phyloP scores from a whole-genome alignment of 768 basidiomycete genomes.

The Agrocybe chaxingu region DNA sequence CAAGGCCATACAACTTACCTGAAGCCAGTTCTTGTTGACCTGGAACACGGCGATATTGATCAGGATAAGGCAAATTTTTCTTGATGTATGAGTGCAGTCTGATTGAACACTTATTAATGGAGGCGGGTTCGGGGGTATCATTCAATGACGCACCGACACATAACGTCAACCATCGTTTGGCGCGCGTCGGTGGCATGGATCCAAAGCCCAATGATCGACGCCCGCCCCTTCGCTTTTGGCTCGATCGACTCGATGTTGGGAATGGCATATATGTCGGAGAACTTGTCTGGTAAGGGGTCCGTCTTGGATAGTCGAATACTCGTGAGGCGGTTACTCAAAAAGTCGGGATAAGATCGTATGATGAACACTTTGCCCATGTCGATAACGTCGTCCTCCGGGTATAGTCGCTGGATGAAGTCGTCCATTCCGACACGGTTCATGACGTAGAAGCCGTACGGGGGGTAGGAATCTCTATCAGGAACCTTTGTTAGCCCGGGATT shows the following conservation, averaged over 20 bases:
- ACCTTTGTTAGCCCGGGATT: conserved; percentile 6
- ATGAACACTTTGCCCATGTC: conserved; percentile 64
- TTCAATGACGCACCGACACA: conserved; percentile 51
- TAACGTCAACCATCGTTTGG: conserved; percentile 69
- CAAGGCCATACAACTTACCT: no score
- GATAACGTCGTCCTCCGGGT: conserved; percentile 76
- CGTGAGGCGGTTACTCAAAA: conserved; percentile 47
- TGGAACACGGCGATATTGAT: conserved; percentile 43
- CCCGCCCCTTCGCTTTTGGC: conserved; percentile 50
- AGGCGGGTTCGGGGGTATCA: not conserved
- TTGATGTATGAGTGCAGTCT: conserved; percentile 69
- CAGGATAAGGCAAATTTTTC: conserved; percentile 65
- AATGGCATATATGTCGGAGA: conserved; percentile 46
- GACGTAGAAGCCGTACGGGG: conserved; percentile 82
- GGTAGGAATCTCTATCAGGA: conserved; percentile 60
- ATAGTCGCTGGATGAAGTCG: conserved; percentile 71
- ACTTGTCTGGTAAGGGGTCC: conserved; percentile 34
- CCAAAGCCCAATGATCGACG: conserved; percentile 71
- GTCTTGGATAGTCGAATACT: conserved; percentile 29
- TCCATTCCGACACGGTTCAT: conserved; percentile 79
- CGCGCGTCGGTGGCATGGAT: conserved; percentile 66
- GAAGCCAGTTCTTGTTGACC: no score
- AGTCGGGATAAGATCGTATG: conserved; percentile 72
- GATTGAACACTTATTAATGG: not conserved
- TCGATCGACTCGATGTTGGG: conserved; percentile 42